Evolutionary conservation across 2,329 filamentous ascomycete genomes (phyloP), one percentile per base, ranked within the genome.

Genomic region (Monosporascus ibericus): DNA sequence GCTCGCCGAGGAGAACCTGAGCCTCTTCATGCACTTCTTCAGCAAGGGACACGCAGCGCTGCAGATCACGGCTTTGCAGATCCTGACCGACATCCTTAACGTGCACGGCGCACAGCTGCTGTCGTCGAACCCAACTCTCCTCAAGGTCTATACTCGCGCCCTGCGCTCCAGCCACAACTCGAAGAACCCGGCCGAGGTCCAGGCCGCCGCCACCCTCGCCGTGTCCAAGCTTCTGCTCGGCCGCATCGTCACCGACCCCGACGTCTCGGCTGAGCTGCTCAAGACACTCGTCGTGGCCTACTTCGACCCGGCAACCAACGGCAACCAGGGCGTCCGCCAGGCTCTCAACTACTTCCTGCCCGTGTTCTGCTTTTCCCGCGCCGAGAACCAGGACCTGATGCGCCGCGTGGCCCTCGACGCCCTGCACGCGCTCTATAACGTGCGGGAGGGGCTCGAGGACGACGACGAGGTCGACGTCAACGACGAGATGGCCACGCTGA

Each of bases 21-120:
- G 84, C 0, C 80, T 99, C 3, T 99, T 99, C 71, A 88, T 96
- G 69, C 92, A 96, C 68, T 96, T 95, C 75, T 96, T 95, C 73
- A 88, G 77, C 70, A 96, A 95, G 73, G 94, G 94, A 1, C 91
- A 96, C 65, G 85, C 94, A 9, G 85, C 87, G 0, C 77, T 99
- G 39, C 92, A 97, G 68, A 88, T 92, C 48, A 95, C 91, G 8
- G 88, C 91, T 0, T 74, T 97, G 34, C 90, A 97, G 58, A 95
- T 96, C 56, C 80, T 99, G 34, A 92, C 90, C 9, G 94, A 99
- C 68, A 92, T 97, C 60, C 77, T 97, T 48, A 91, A 92, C 50
- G 89, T 91, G 1, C 90, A 97, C 65, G 91, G 90, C 15, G 82
- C 88, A 0, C 81, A 95, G 54, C 81, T 96, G 17, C 76, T 90